Evolutionary conservation across 805 yeast genomes (phyloP).

Genomic region (Saturnispora serradocipensis): DNA sequence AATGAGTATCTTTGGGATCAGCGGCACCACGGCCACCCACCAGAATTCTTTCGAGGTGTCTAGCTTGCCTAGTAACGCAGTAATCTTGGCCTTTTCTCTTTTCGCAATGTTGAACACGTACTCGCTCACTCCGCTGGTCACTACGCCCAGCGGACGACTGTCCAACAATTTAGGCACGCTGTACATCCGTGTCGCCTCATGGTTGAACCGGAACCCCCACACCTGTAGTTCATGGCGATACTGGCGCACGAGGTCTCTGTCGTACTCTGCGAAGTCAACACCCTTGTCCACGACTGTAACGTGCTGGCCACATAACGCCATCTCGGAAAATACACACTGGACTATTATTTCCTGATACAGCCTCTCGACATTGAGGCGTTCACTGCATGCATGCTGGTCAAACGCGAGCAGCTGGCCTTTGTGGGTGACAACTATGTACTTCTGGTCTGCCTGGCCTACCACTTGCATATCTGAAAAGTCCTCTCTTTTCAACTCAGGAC

Average conservation of each 20-base stretch:
- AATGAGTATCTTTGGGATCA: slow-evolving; percentile 42
- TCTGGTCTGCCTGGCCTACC: slow-evolving; percentile 51
- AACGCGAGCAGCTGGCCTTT: slow-evolving; percentile 28
- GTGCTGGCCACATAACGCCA: no score
- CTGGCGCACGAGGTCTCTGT: slow-evolving; percentile 25
- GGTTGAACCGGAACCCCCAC: slow-evolving; percentile 37
- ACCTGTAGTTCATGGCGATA: slow-evolving; percentile 22
- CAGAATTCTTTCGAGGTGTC: neutral
- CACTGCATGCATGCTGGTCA: slow-evolving; percentile 87
- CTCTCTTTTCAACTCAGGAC: slow-evolving; percentile 7
- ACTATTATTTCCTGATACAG: slow-evolving; percentile 31
- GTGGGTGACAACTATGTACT: slow-evolving; percentile 46
- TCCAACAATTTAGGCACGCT: slow-evolving; percentile 34
- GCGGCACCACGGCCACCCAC: slow-evolving; percentile 15
- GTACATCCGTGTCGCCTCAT: slow-evolving; percentile 20
- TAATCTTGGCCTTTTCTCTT: neutral
- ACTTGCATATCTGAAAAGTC: slow-evolving; percentile 25
- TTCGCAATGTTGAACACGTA: slow-evolving; percentile 7
- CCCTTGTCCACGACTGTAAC: slow-evolving; percentile 5
- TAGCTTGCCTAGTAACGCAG: neutral
- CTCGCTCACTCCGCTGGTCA: slow-evolving; percentile 2
- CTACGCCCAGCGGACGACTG: neutral
- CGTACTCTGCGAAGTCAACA: slow-evolving; percentile 20
- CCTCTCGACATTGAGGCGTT: slow-evolving; percentile 54
- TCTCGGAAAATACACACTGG: slow-evolving; percentile 11